Conservation (phyloP, 2,329 filamentous ascomycete genomes). For the Pezicula rhizophila region DNA sequence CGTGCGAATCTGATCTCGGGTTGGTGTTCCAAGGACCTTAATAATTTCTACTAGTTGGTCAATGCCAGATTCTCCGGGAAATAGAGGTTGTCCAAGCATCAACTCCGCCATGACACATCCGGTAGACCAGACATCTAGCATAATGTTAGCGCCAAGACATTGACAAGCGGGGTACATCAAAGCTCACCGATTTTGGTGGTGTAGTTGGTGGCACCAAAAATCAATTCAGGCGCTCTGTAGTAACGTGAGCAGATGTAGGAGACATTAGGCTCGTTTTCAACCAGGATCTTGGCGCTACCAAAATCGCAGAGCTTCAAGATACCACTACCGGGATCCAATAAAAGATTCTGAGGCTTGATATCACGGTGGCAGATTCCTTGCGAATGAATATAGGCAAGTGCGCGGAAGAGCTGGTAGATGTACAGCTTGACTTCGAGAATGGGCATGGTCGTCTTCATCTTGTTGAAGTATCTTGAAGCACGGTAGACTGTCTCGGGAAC, state of each 20-base stretch:
- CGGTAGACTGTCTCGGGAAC: constrained; percentile 98
- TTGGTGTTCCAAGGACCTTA: constrained; percentile 95
- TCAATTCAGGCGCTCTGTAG: constrained; percentile 95
- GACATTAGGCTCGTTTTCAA: constrained; percentile 98
- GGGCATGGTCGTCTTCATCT: constrained; percentile 99
- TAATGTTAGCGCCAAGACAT: constrained; percentile 12
- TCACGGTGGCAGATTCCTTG: constrained; percentile 98
- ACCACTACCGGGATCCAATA: constrained; percentile 85
- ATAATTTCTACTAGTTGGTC: constrained; percentile 99
- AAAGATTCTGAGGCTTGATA: constrained; percentile 97
- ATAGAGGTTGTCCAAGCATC: constrained; percentile 96
- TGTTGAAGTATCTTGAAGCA: constrained; percentile 98
- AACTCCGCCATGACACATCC: constrained; percentile 99
- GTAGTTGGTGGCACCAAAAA: constrained; percentile 98
- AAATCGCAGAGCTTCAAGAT: constrained; percentile 98
- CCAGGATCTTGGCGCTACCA: constrained; percentile 95
- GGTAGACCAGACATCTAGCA: constrained; percentile 93
- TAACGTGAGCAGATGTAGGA: constrained; percentile 99
- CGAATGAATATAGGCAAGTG: constrained; percentile 96
- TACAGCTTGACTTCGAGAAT: constrained; percentile 98
- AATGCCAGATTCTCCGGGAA: constrained; percentile 97
- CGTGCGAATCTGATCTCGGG: constrained; percentile 94
- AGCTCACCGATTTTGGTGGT: constrained; percentile 96
- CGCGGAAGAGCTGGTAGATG: constrained; percentile 98
- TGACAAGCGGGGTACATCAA: constrained; percentile 4